Conservation (phyloP, 805 yeast species). For the Metschnikowia rubicola region DNA sequence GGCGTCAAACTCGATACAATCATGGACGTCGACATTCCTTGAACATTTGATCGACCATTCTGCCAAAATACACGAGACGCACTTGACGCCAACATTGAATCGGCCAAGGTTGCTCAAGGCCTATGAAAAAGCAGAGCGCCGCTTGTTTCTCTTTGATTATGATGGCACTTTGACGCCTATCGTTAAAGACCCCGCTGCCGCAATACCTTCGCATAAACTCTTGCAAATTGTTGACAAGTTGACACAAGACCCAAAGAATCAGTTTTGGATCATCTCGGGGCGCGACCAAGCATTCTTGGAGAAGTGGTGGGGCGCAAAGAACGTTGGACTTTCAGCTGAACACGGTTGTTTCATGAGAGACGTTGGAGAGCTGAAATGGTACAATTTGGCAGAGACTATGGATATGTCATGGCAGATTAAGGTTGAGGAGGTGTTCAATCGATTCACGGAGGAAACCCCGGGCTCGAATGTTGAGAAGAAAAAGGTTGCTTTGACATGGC, state of each 20-base stretch:
- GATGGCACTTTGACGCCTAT: slow-evolving; percentile 98
- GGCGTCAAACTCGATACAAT: slow-evolving; percentile 66
- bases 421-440: slow-evolving; percentile 68
- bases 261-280: slow-evolving; percentile 94
- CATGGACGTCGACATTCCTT: slow-evolving; percentile 71
- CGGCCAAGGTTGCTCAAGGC: slow-evolving; percentile 58
- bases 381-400: slow-evolving; percentile 71
- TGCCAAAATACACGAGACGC: slow-evolving; percentile 39
- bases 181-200: slow-evolving; percentile 96
- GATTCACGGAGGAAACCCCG: slow-evolving; percentile 84
- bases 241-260: slow-evolving; percentile 73
- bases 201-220: slow-evolving; percentile 82
- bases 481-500: slow-evolving; percentile 97
- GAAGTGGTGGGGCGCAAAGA: slow-evolving; percentile 75
- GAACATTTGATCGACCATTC: slow-evolving; percentile 43
- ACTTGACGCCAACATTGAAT: slow-evolving; percentile 70
- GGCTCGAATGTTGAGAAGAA: slow-evolving; percentile 85
- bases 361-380: slow-evolving; percentile 67
- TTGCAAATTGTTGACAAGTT: slow-evolving; percentile 56
- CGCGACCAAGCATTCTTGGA: slow-evolving; percentile 89
- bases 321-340: slow-evolving; percentile 87
- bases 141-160: slow-evolving; percentile 88
- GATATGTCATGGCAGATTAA: slow-evolving; percentile 95
- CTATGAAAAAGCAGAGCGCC: slow-evolving; percentile 58
- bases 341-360: slow-evolving; percentile 94